Conservation (phyloP, 768 basidiomycete species). For the Megacollybia marginata region DNA sequence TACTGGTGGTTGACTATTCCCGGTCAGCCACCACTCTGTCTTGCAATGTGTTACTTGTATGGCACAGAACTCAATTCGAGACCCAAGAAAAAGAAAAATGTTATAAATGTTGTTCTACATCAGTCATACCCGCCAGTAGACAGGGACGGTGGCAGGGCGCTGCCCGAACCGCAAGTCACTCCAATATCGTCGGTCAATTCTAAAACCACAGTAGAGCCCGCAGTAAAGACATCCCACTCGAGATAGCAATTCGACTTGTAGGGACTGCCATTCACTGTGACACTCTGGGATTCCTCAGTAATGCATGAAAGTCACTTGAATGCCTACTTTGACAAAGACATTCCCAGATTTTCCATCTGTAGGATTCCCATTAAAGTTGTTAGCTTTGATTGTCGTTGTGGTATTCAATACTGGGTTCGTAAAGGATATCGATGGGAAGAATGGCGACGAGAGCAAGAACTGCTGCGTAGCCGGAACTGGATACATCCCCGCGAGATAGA, state of each 20-base stretch:
- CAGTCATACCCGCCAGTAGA: constrained; percentile 56
- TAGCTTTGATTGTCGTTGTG: constrained; percentile 47
- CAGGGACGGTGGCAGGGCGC: constrained; percentile 51
- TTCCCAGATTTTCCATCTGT: constrained; percentile 40
- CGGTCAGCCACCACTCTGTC: too few relatives aligned
- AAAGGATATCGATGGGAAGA: constrained; percentile 54
- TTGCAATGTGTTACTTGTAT: too few relatives aligned
- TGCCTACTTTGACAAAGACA: constrained; percentile 48
- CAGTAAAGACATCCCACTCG: constrained; percentile 57
- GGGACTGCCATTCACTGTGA: constrained; percentile 46
- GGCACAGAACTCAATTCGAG: too few relatives aligned
- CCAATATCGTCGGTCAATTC: constrained; percentile 47
- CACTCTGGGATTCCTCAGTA: constrained; percentile 9
- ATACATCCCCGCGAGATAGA: constrained; percentile 54
- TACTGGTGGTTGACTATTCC: too few relatives aligned
- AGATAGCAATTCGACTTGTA: constrained; percentile 61
- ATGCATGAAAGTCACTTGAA: background rate
- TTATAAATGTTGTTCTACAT: too few relatives aligned
- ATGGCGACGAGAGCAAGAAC: constrained; percentile 53
- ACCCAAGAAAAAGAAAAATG: too few relatives aligned
- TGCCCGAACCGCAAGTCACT: constrained; percentile 41
- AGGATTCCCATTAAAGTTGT: constrained; percentile 47
- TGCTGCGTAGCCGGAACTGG: constrained; percentile 57
- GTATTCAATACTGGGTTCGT: constrained; percentile 50
- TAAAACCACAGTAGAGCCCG: constrained; percentile 45